Evolutionary conservation across 179 eudicot species (phyloP), one percentile per base, ranked within the genome.

Genomic region (Gypsophila paniculata): DNA sequence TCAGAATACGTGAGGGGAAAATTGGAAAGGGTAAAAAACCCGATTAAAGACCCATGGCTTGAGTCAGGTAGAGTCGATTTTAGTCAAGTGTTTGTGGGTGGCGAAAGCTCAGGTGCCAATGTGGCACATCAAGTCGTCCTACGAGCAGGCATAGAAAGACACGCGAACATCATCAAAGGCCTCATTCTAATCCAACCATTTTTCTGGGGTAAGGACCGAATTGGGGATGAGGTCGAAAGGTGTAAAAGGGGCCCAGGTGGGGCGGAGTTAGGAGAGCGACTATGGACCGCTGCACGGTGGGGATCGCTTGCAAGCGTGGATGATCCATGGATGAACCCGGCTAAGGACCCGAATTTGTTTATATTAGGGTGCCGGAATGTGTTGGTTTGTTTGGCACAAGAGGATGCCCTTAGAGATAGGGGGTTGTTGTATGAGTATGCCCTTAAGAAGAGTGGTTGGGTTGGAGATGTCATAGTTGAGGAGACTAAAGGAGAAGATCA

Each of bases 71-170:
- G 14, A 66, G 55, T 66, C 57, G 70, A 66, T 8, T 65, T 65
- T 15, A 65, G 36, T 46, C 69, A 36, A 44, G 6, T 66, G 2
- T 66, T 22, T 36, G 11, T 66, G 21, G 34, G 36, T 15, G 70
- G 70, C 19, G 70, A 66, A 17, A 66, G 70, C 70, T 46, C 70
- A 22, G 70, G 70, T 0, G 70, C 70, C 19, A 66, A 66, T 3
- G 55, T 66, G n/a, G 70, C 36, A 15, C 70, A 66, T 52, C 70
- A 66, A 23, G 70, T 46, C 4, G 19, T 52, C 12, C 34, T 64
- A 64, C 52, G 52, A 18, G 68, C 68, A 19, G 68, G 68, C 29
- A 0, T 64, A 39, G 25, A 64, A 3, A 15, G 49, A 11, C 23
- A 19, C 4, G 18, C 4, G 0, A 66, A 46, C 1, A 22, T 46